These are phyloP conservation scores for Solanum gracilifrons DNA, from an alignment of 257 asterid species.

Conservation along the genomic window DNA sequence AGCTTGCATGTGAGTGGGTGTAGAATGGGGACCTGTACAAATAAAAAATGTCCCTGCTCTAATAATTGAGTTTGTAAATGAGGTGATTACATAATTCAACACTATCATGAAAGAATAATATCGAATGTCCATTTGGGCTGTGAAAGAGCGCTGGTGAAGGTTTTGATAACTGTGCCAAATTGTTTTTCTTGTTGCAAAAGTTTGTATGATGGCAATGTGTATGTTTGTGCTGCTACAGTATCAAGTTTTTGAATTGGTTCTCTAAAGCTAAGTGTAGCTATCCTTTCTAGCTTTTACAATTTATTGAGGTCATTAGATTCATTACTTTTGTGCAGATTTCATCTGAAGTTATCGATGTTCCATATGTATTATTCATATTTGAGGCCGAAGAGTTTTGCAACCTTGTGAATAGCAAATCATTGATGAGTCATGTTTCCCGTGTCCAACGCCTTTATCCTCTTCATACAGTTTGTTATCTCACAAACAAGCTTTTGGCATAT, in stretches of 20 bases:
- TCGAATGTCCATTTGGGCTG: neutral
- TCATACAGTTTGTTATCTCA: conserved; percentile 66
- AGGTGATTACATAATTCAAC: neutral
- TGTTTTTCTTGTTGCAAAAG: neutral
- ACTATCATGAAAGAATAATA: neutral
- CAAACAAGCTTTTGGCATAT: conserved; percentile 75
- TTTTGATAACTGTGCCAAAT: neutral
- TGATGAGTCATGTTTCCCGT: conserved; percentile 43
- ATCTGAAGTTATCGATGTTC: conserved; percentile 32
- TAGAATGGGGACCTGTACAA: neutral
- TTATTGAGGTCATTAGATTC: neutral
- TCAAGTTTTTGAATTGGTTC: neutral
- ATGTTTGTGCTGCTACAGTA: neutral
- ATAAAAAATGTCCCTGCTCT: neutral
- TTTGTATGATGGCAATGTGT: neutral
- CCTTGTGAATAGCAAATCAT: conserved; percentile 39
- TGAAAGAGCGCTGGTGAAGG: neutral
- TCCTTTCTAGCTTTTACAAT: neutral
- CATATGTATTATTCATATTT: conserved; percentile 53
- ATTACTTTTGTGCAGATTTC: conserved; percentile 45
- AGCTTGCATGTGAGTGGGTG: neutral
- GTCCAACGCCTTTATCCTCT: conserved; percentile 63
- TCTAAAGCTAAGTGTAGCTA: neutral
- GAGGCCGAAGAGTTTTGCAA: conserved; percentile 93
- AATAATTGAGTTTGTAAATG: neutral